These are phyloP conservation scores for Scheffersomyces ergatensis DNA, from an alignment of 805 yeast genomes.

Conservation along the genomic window DNA sequence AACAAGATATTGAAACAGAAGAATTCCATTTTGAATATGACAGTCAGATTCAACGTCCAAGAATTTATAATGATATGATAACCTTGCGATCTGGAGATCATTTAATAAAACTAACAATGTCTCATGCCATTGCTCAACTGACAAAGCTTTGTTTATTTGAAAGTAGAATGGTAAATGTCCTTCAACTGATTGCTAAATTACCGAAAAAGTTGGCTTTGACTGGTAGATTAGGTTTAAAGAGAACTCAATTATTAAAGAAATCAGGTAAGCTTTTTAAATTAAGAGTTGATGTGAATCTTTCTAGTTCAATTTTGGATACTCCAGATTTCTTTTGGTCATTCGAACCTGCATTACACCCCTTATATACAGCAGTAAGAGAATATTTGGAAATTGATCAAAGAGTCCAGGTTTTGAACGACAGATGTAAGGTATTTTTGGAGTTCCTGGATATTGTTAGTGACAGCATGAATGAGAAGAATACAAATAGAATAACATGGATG, in stretches of 20 bases:
- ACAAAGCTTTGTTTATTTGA: slow-evolving; percentile 90
- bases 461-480: slow-evolving; percentile 88
- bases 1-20: slow-evolving; percentile 90
- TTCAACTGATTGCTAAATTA: slow-evolving; percentile 81
- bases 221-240: slow-evolving; percentile 78
- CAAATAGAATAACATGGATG: slow-evolving; percentile 89
- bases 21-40: slow-evolving; percentile 78
- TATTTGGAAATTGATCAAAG: slow-evolving; percentile 93
- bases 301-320: slow-evolving; percentile 87
- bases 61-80: slow-evolving; percentile 92
- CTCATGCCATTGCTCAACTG: slow-evolving; percentile 96
- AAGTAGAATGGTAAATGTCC: slow-evolving; percentile 79
- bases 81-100: slow-evolving; percentile 90
- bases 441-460: slow-evolving; percentile 91
- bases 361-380: slow-evolving; percentile 85
- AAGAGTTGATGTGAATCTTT: slow-evolving; percentile 88
- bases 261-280: slow-evolving; percentile 88
- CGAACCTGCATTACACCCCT: slow-evolving; percentile 93
- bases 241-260: slow-evolving; percentile 82
- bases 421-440: slow-evolving; percentile 91
- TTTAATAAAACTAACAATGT: slow-evolving; percentile 84
- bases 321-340: slow-evolving; percentile 95
- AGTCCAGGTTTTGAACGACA: slow-evolving; percentile 87
- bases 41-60: slow-evolving; percentile 56
- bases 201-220: slow-evolving; percentile 90